These are phyloP conservation scores for Colletotrichum simmondsii DNA, from an alignment of 2,329 filamentous ascomycete species.

Conservation along the genomic window DNA sequence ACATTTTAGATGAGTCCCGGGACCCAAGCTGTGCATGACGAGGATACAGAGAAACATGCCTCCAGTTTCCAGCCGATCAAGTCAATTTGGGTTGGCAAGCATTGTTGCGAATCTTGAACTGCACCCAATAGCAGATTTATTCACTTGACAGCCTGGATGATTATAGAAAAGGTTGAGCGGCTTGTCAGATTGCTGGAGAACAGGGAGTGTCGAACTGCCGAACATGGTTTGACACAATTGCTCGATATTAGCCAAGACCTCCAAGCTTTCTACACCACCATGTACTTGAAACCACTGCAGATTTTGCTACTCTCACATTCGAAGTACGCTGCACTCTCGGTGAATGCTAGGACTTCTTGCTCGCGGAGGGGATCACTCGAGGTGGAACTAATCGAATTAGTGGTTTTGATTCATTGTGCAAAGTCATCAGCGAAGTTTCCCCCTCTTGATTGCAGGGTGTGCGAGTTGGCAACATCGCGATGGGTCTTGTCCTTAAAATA, in stretches of 20 bases:
- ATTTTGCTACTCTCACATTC: not conserved
- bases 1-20: not conserved
- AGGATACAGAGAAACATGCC: too few species aligned
- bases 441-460: too few species aligned
- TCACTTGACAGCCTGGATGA: too few species aligned
- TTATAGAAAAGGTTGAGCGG: too few species aligned
- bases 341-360: not conserved
- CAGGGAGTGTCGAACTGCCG: not conserved
- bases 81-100: not conserved
- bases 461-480: too few species aligned
- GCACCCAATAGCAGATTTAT: too few species aligned
- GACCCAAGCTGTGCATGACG: not conserved
- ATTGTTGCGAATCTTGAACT: not conserved
- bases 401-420: not conserved
- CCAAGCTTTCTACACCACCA: not conserved
- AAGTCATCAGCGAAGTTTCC: not conserved
- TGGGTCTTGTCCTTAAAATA: too few species aligned
- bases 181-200: not conserved
- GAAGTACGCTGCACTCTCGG: not conserved
- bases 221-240: not conserved
- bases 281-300: not conserved
- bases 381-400: too few species aligned
- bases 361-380: not conserved
- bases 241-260: not conserved
- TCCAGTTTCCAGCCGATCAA: too few species aligned